Conservation (phyloP, 2,329 filamentous ascomycete genomes). For the Tricladium varicosporioides region DNA sequence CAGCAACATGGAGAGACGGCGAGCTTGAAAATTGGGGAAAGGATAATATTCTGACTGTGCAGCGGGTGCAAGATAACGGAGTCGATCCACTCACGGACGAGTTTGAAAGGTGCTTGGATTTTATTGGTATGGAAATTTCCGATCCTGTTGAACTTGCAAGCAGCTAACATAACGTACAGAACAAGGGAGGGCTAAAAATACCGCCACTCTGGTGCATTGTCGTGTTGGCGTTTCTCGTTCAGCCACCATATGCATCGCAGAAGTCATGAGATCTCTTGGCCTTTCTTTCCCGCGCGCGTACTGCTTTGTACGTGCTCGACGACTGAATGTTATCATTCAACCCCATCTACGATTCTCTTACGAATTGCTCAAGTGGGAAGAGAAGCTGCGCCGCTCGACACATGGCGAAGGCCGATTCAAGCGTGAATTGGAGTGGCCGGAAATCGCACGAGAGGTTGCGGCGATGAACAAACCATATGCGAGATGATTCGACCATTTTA, state of each 20-base stretch:
- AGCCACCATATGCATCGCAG: slow-evolving; percentile 97
- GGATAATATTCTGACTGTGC: slow-evolving; percentile 77
- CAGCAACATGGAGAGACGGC: slow-evolving; percentile 73
- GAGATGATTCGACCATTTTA: slow-evolving; percentile 42
- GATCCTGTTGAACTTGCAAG: slow-evolving; percentile 1
- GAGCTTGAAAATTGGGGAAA: slow-evolving; percentile 70
- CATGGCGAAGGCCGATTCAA: slow-evolving; percentile 49
- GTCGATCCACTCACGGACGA: slow-evolving; percentile 88
- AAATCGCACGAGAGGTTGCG: slow-evolving; percentile 85
- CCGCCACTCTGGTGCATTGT: slow-evolving; percentile 91
- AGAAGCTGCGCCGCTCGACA: slow-evolving; percentile 54
- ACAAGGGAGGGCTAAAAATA: slow-evolving; percentile 71
- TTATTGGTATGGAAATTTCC: slow-evolving; percentile 71
- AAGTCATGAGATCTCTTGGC: slow-evolving; percentile 82
- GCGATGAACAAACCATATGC: slow-evolving; percentile 95
- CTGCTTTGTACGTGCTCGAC: slow-evolving; percentile 88
- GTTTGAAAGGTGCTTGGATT: slow-evolving; percentile 81
- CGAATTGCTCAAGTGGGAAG: slow-evolving; percentile 95
- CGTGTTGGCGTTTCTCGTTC: slow-evolving; percentile 93
- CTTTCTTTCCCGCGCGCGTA: slow-evolving; percentile 91
- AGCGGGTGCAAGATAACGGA: slow-evolving; percentile 92
- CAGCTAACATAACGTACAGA: slow-evolving; percentile 49
- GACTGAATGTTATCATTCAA: slow-evolving; percentile 97
- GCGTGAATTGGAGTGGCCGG: slow-evolving; percentile 87
- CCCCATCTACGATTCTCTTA: slow-evolving; percentile 94